Evolutionary conservation across 106 monocot species (phyloP).

Genomic region (Chionographis japonica): DNA sequence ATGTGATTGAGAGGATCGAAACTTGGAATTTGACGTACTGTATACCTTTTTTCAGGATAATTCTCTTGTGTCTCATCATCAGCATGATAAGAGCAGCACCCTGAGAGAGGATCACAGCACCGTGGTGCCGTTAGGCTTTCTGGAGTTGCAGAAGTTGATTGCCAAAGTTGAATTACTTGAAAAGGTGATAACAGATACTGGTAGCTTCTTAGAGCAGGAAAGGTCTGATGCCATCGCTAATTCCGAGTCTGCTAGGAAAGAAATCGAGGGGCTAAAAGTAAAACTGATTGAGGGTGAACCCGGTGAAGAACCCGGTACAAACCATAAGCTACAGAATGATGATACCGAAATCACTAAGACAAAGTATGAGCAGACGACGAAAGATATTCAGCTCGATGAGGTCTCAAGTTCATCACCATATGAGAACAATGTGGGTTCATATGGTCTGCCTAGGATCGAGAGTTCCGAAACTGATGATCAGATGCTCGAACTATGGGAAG

Average conservation of each 20-base stretch:
- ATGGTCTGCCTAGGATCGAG: neutral
- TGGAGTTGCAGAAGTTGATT: constrained; percentile 48
- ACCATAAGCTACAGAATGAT: neutral
- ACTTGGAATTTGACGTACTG: neutral
- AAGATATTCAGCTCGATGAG: constrained; percentile 87
- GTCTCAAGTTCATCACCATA: constrained; percentile 33
- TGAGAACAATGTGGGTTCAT: neutral
- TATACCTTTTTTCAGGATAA: constrained; percentile 25
- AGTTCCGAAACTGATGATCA: constrained; percentile 36
- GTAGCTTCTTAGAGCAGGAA: constrained; percentile 27
- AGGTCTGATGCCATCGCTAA: constrained; percentile 27
- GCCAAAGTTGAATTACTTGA: constrained; percentile 52
- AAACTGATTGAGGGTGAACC: neutral
- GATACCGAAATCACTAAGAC: constrained; percentile 14
- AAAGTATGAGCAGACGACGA: constrained; percentile 43
- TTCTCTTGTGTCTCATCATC: neutral
- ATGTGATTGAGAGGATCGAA: no score
- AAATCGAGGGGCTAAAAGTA: constrained; percentile 24
- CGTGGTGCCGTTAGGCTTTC: constrained; percentile 9
- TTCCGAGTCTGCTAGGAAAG: constrained; percentile 27
- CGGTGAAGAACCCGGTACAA: neutral
- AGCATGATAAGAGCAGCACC: constrained; percentile 2
- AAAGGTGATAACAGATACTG: constrained; percentile 28
- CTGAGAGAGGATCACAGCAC: constrained; percentile 1
- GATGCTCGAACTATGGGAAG: constrained; percentile 60